Base-by-base conservation (phyloP, 2,329 filamentous ascomycete species). In the Colletotrichum abscissum region DNA sequence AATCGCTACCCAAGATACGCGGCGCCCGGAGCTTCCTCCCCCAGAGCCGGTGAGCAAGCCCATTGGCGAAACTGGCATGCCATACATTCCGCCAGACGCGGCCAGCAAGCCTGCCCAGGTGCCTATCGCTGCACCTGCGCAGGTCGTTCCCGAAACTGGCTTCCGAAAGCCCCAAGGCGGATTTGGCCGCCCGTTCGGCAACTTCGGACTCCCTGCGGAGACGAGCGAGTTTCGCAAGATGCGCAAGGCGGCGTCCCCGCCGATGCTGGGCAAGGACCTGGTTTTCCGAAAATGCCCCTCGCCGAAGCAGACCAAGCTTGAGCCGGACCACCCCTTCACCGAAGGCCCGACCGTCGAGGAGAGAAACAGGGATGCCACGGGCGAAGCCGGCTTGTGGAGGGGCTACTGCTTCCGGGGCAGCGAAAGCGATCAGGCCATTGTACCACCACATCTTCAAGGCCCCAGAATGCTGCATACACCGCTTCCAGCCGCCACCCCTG, bases 211-310 rank as follows among this genome's bases (percentile, higher is more conserved):
- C 28, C 71, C 71, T 26, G 24, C 71, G 26, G 81, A 84, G 56
- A 84, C 84, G 63, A 79, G 80, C 35, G 81, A 83, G 67, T 82
- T 86, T 73, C 81, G 84, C 70, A 84, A 85, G 77, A 84, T 87
- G 79, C 88, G 88, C 72, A 83, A 88, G 76, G 86, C 85, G 26
- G 85, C 88, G 77, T 91, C 91, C 73, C 96, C 96, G 54, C 96
- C 96, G 11, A 97, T 98, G 95, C 90, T 98, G 12, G 96, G 96
- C 69, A 85, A 87, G 70, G 93, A 97, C 76, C 89, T 98, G 67
- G 86, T 88, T 30, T 97, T 98, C 80, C 94, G 95, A 42, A 90
- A 89, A 80, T 98, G 95, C 80, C 88, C 89, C 11, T 98, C 95
- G 30, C 96, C 96, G 6, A 92, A 96, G 81, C 90, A 92, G 67